Conservation (phyloP, 306 rosid genomes). For the Canavalia gladiata region DNA sequence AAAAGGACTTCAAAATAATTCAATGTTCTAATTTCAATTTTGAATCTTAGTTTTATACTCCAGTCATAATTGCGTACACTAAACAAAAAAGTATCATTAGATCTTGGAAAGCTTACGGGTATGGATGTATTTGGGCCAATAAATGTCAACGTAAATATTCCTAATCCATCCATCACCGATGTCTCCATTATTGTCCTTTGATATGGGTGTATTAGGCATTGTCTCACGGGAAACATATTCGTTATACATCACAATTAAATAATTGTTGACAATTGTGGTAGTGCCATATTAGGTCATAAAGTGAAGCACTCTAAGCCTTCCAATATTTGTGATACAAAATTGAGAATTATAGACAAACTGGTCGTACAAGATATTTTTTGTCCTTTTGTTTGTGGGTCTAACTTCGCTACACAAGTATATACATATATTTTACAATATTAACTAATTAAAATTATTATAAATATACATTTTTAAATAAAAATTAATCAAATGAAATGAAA, state of each 20-base stretch:
- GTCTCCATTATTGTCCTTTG: conserved; percentile 32
- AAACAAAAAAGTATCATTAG: too few relatives aligned
- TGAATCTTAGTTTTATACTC: too few relatives aligned
- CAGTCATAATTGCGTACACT: too few relatives aligned
- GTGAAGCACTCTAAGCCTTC: conserved; percentile 13
- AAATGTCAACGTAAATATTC: not conserved
- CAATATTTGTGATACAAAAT: not conserved
- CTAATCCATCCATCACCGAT: not conserved
- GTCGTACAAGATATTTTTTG: not conserved
- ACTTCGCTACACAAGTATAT: too few relatives aligned
- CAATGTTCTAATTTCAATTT: too few relatives aligned
- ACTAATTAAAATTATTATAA: too few relatives aligned
- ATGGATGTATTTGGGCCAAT: not conserved
- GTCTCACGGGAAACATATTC: conserved; percentile 16
- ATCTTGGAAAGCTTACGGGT: too few relatives aligned
- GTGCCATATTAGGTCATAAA: not conserved
- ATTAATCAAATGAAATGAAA: too few relatives aligned
- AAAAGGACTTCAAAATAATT: too few relatives aligned
- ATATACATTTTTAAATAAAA: too few relatives aligned
- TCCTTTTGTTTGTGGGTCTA: not conserved
- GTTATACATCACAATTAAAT: conserved; percentile 23
- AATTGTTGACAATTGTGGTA: not conserved
- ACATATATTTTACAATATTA: too few relatives aligned
- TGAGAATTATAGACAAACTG: not conserved
- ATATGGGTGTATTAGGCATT: conserved; percentile 22